Conservation (phyloP, 1,284 basidiomycete species). For the Ceratobasidium sp. region DNA sequence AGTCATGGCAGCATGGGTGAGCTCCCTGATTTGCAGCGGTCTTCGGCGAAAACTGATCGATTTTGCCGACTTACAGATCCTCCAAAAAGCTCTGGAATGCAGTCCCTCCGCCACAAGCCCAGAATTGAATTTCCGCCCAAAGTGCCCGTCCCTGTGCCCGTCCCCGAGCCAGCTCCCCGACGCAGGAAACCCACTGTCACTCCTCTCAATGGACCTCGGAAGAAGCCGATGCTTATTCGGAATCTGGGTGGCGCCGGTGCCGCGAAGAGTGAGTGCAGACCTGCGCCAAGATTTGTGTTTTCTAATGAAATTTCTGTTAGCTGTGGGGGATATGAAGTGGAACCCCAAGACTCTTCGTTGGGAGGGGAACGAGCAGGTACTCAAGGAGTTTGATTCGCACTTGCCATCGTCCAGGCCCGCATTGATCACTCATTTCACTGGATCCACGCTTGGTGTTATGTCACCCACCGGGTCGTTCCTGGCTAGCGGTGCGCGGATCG, state of each 20-base stretch:
- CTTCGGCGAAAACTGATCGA: neutral
- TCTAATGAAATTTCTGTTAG: conserved; percentile 58
- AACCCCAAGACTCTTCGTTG: conserved; percentile 88
- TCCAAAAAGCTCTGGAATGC: conserved; percentile 48
- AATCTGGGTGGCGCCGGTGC: conserved; percentile 77
- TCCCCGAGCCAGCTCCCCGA: conserved; percentile 31
- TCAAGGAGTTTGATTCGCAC: conserved; percentile 89
- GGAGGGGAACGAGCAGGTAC: conserved; percentile 94
- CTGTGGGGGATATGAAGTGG: conserved; percentile 96
- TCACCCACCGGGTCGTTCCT: conserved; percentile 79
- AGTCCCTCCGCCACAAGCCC: conserved; percentile 53
- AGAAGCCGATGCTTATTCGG: conserved; percentile 85
- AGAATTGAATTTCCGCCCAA: conserved; percentile 59
- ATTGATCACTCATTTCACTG: conserved; percentile 90
- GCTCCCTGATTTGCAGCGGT: conserved; percentile 47
- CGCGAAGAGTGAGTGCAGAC: conserved; percentile 73
- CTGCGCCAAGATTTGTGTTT: conserved; percentile 1
- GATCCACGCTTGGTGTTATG: conserved; percentile 71
- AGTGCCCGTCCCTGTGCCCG: neutral
- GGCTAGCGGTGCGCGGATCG: conserved; percentile 79
- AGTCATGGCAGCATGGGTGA: conserved; percentile 59
- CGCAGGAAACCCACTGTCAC: conserved; percentile 54
- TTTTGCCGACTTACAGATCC: conserved; percentile 21
- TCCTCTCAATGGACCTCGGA: conserved; percentile 53
- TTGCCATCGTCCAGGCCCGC: conserved; percentile 91